Conservation (phyloP, 1,284 basidiomycete genomes). For the Fomitopsis schrenkii region DNA sequence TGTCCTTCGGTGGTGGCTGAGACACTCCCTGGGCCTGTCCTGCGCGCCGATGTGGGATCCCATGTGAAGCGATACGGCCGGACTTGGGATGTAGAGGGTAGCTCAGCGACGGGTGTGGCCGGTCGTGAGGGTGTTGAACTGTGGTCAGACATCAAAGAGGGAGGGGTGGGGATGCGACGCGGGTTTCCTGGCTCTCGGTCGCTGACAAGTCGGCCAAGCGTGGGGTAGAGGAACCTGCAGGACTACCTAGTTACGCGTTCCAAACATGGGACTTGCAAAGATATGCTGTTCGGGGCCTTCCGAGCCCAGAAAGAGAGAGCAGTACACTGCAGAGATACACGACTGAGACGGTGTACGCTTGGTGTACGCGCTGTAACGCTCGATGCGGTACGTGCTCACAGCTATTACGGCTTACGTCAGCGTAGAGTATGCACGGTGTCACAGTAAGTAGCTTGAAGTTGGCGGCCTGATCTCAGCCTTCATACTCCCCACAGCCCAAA, state of each 20-base stretch:
- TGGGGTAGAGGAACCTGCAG: not conserved
- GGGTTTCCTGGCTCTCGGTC: not conserved
- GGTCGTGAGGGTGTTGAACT: conserved; percentile 41
- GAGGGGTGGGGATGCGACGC: not conserved
- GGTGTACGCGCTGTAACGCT: not conserved
- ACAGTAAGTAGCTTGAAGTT: no score
- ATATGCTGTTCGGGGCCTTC: not conserved
- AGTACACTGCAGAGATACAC: not conserved
- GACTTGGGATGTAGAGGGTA: conserved; percentile 39
- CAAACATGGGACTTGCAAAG: not conserved
- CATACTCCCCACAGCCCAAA: no score
- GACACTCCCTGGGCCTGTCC: conserved; percentile 58
- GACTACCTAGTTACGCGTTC: not conserved
- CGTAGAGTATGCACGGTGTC: not conserved
- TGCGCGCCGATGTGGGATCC: conserved; percentile 47
- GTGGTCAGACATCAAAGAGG: conserved; percentile 33
- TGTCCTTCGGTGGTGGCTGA: conserved; percentile 62
- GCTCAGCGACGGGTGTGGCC: conserved; percentile 41
- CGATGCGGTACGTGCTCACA: not conserved
- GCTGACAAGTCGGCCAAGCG: not conserved
- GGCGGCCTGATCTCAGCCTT: no score
- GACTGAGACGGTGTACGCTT: not conserved
- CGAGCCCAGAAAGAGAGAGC: not conserved
- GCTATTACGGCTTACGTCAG: not conserved
- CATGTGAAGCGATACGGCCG: conserved; percentile 65